phyloP scores from a whole-genome alignment of 2,329 filamentous ascomycete species.

The Alternaria novae-zelandiae region DNA sequence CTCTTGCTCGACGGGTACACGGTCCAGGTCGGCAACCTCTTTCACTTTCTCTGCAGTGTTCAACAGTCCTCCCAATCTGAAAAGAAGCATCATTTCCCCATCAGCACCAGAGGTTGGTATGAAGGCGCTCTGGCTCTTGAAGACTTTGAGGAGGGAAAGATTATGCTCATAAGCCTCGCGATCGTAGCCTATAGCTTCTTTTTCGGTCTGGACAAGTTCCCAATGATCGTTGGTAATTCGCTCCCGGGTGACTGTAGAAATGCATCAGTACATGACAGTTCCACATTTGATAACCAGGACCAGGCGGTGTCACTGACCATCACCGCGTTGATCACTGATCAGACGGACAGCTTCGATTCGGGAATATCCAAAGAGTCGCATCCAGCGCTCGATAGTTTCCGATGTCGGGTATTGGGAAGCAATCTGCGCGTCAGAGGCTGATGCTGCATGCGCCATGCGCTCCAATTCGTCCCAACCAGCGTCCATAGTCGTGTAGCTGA shows the following conservation, averaged over 20 bases:
- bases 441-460: conserved; percentile 21
- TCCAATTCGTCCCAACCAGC: conserved; percentile 21
- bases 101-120: conserved; percentile 22
- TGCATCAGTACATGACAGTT: background rate
- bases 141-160: conserved; percentile 33
- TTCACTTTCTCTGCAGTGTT: conserved; percentile 32
- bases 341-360: conserved; percentile 38
- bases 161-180: conserved; percentile 51
- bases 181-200: conserved; percentile 46
- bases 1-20: conserved; percentile 32
- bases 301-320: conserved; percentile 16
- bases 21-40: conserved; percentile 35
- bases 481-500: conserved; percentile 5
- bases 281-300: background rate
- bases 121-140: conserved; percentile 29
- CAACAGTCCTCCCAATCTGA: conserved; percentile 38
- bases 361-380: conserved; percentile 43
- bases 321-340: conserved; percentile 42
- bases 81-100: conserved; percentile 30
- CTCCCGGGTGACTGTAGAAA: conserved; percentile 30
- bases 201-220: conserved; percentile 35
- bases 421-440: conserved; percentile 16
- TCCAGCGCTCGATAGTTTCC: conserved; percentile 43
- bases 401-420: conserved; percentile 21
- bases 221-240: conserved; percentile 48